phyloP scores from a whole-genome alignment of 2,329 filamentous ascomycete genomes.

The Nannizziopsis barbatae region DNA sequence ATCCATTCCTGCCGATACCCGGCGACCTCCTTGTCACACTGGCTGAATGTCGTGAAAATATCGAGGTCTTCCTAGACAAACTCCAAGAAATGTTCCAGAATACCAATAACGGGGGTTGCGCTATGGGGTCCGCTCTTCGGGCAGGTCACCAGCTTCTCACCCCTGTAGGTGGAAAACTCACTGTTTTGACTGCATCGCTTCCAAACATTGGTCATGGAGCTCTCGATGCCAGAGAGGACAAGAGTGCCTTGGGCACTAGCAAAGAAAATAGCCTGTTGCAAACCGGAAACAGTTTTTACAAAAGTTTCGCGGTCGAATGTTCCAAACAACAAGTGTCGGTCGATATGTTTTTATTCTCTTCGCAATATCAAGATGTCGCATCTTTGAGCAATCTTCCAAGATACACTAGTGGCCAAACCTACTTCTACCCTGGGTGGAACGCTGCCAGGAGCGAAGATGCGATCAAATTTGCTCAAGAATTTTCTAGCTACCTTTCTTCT shows the following conservation, averaged over 20 bases:
- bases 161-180: constrained; percentile 86
- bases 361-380: constrained; percentile 93
- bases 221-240: constrained; percentile 88
- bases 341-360: constrained; percentile 95
- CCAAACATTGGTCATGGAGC: constrained; percentile 85
- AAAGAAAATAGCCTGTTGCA: constrained; percentile 83
- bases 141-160: constrained; percentile 95
- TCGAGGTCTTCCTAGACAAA: constrained; percentile 82
- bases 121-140: constrained; percentile 85
- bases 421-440: constrained; percentile 98
- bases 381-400: constrained; percentile 89
- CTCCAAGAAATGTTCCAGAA: constrained; percentile 95
- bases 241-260: constrained; percentile 85
- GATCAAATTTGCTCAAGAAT: constrained; percentile 93
- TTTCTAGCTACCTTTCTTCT: constrained; percentile 90
- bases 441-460: constrained; percentile 87
- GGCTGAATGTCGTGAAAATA: constrained; percentile 76
- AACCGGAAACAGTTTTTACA: constrained; percentile 93
- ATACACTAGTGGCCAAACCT: constrained; percentile 95
- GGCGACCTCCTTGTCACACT: constrained; percentile 83
- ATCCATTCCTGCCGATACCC: constrained; percentile 91
- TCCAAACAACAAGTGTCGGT: constrained; percentile 98
- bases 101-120: constrained; percentile 79
- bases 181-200: constrained; percentile 77
- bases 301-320: constrained; percentile 96